Evolutionary conservation across 179 eudicot genomes (phyloP).

Genomic region (Gypsophila paniculata): DNA sequence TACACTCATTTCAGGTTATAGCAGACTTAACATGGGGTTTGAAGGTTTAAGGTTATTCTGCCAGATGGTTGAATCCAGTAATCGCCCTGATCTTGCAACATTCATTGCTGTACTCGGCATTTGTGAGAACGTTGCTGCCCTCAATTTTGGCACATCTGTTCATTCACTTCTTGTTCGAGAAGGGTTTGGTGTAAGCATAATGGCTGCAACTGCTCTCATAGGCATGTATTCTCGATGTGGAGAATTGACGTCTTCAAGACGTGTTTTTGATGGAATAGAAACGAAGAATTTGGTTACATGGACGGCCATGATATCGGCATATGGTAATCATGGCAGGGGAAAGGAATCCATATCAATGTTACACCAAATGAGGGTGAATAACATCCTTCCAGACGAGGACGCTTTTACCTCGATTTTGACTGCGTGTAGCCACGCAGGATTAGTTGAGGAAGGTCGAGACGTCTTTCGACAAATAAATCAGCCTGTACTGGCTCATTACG

Average conservation of each 20-base stretch:
- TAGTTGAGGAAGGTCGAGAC: conserved; percentile 20
- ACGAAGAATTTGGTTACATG: conserved; percentile 30
- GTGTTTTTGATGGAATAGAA: conserved; percentile 24
- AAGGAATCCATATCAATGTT: conserved; percentile 18
- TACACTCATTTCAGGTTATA: conserved; percentile 34
- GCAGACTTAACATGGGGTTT: conserved; percentile 20
- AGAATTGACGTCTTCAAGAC: conserved; percentile 15
- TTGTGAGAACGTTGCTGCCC: conserved; percentile 31
- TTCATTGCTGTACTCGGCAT: conserved; percentile 24
- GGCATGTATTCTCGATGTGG: conserved; percentile 23
- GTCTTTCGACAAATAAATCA: conserved; percentile 18
- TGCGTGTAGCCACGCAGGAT: conserved; percentile 26
- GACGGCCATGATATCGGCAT: conserved; percentile 28
- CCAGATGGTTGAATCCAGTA: conserved; percentile 26
- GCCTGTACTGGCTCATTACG: conserved; percentile 24
- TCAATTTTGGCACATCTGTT: conserved; percentile 31
- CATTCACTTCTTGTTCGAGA: conserved; percentile 24
- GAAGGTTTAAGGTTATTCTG: conserved; percentile 35
- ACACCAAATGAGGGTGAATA: conserved; percentile 15
- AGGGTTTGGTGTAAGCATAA: conserved; percentile 24
- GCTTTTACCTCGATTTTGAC: conserved; percentile 19
- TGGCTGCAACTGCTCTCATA: conserved; percentile 28
- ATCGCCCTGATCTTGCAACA: conserved; percentile 34
- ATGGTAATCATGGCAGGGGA: conserved; percentile 23
- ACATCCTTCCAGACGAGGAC: conserved; percentile 19